Base-by-base conservation (phyloP, 352 stramenopile genomes). In the Phytopythium montanum region DNA sequence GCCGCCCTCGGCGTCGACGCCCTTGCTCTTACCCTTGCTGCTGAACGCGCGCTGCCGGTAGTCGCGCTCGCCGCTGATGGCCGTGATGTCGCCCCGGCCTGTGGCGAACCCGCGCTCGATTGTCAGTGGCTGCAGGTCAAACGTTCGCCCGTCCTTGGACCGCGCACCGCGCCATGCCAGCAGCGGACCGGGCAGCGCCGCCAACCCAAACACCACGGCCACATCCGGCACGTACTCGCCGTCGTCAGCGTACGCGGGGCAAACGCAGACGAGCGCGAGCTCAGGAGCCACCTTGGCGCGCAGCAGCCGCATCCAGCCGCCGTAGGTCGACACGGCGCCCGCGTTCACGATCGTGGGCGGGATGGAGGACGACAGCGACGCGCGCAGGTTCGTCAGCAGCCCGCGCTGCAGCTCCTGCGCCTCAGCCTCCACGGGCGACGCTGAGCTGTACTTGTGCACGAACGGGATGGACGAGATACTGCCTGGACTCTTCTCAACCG, bases 41-140 rank as follows among this genome's bases (percentile, higher is more conserved):
- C 75, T 80, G 54, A 95, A 95, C 16, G 85, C 85, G 36, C 83
- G 79, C 57, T 93, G 84, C 2, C 82, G 83, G 46, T 93, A 93
- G 59, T 93, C 83, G 65, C 82, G 69, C 68, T 93, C 85, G 16
- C 83, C 72, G 5, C 78, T 84, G 57, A 95, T 83, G 7, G 81
- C 85, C 5, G 81, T 91, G 59, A 95, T 90, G 53, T 87, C 72
- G 12, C 50, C 31, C 62, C 86, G 85, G 38, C 64, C 76, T 18
- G 76, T 42, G 5, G 88, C 75, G 16, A 65, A 64, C 33, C 53
- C 60, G 45, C 83, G 74, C 57, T 81, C 66, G 9, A 92, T 83
- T 29, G 74, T 63, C 16, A 95, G 56, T 18, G 70, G 61, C 31
- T 65, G 34, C 18, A 92, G 42, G 6, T 83, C 71, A 60, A 89